Conservation (phyloP, 1,284 basidiomycete genomes). For the Ceratobasidium theobromae region DNA sequence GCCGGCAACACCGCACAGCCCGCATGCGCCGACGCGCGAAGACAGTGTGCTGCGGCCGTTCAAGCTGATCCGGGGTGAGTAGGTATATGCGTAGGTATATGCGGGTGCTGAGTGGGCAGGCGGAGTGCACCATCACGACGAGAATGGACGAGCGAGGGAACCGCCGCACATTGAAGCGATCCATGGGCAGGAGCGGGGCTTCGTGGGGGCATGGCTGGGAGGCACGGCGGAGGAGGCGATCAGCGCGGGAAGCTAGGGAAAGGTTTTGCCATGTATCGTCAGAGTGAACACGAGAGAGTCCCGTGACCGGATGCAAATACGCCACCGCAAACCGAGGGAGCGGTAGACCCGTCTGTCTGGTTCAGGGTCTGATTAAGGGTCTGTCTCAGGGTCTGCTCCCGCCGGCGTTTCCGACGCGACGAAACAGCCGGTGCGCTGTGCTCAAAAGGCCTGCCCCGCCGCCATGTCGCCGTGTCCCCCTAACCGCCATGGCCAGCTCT, state of each 20-base stretch:
- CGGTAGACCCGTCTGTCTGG: not conserved
- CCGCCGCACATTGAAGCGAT: slow-evolving; percentile 79
- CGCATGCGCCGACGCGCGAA: slow-evolving; percentile 63
- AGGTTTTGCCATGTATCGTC: slow-evolving; percentile 27
- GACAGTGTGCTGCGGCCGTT: slow-evolving; percentile 79
- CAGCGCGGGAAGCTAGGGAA: slow-evolving; percentile 9
- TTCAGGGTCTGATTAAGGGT: slow-evolving; percentile 6
- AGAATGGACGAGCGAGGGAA: slow-evolving; percentile 73
- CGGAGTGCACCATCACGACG: slow-evolving; percentile 89
- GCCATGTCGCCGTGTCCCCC: slow-evolving; percentile 13
- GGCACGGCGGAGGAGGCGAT: slow-evolving; percentile 38
- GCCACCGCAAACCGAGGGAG: slow-evolving; percentile 7
- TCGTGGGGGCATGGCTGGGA: slow-evolving; percentile 81
- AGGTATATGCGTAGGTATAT: not conserved
- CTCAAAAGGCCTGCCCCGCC: slow-evolving; percentile 19
- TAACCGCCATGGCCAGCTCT: no score
- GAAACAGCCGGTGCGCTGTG: slow-evolving; percentile 28
- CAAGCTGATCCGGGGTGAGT: slow-evolving; percentile 82
- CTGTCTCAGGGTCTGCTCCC: not conserved
- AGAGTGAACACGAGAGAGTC: slow-evolving; percentile 7
- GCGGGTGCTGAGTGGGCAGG: slow-evolving; percentile 46
- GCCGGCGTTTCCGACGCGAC: slow-evolving; percentile 18
- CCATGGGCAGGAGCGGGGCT: slow-evolving; percentile 77
- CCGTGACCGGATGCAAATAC: slow-evolving; percentile 2
- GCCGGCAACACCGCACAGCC: slow-evolving; percentile 82